These are phyloP conservation scores for Pilobolus umbonatus DNA, from an alignment of 192 early-diverging fungal species.

Conservation along the genomic window DNA sequence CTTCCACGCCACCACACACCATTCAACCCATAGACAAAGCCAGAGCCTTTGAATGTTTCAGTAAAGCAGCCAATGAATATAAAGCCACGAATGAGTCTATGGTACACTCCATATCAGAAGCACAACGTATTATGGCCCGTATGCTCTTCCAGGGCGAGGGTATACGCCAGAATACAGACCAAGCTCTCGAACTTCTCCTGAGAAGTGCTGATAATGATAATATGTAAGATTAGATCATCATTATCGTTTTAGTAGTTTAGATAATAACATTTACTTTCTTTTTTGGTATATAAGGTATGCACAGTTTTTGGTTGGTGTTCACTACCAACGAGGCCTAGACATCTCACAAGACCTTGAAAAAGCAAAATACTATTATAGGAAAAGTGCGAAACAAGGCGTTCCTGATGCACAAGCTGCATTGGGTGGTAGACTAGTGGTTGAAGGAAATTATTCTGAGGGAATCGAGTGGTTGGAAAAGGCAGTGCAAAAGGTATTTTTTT, in stretches of 20 bases:
- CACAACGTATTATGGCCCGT: conserved; percentile 21
- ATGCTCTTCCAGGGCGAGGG: conserved; percentile 25
- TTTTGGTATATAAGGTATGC: conserved; percentile 21
- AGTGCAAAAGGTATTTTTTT: conserved; percentile 20
- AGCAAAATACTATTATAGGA: conserved; percentile 22
- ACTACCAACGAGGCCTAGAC: conserved; percentile 31
- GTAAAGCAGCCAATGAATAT: not conserved
- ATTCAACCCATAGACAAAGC: conserved; percentile 2
- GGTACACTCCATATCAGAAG: conserved; percentile 10
- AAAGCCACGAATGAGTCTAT: not conserved
- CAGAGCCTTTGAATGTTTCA: conserved; percentile 18
- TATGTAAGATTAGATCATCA: conserved; percentile 12
- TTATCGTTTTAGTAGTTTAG: not conserved
- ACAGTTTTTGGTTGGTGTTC: conserved; percentile 31
- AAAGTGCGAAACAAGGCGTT: conserved; percentile 31
- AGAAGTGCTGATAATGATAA: conserved; percentile 19
- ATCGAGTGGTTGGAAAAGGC: conserved; percentile 30
- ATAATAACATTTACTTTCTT: not conserved
- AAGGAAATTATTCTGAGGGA: conserved; percentile 15
- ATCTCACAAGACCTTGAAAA: conserved; percentile 10
- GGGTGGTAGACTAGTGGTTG: conserved; percentile 19
- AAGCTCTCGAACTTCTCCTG: conserved; percentile 17
- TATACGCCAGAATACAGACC: conserved; percentile 13
- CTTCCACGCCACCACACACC: not conserved
- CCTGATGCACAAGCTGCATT: conserved; percentile 34